Percentiles rank a stretch among this genome's conserved stretches.
These are phyloP conservation scores for Powellomyces hirtus DNA, from an alignment of 192 early-diverging fungal genomes.

Conservation along the genomic window DNA sequence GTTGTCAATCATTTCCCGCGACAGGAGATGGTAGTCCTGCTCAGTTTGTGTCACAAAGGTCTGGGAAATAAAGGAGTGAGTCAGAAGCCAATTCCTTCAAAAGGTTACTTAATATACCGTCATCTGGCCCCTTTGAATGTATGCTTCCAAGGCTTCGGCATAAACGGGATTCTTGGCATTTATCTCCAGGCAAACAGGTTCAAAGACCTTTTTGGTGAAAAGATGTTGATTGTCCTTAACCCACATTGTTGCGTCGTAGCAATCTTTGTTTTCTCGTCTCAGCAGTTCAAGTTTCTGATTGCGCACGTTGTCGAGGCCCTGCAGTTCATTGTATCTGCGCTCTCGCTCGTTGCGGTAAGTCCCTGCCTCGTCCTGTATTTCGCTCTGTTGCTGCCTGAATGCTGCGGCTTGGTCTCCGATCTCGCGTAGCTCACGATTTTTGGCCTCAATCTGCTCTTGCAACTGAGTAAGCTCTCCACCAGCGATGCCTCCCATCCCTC, in stretches of 20 bases:
- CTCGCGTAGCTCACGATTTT: conserved; percentile 18
- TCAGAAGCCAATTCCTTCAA: background rate
- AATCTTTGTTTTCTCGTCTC: conserved; percentile 43
- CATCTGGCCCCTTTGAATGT: conserved; percentile 38
- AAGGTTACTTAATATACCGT: conserved; percentile 36
- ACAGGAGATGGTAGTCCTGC: conserved; percentile 74
- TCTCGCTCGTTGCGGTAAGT: background rate
- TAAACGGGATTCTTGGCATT: conserved; percentile 63
- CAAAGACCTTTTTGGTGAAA: conserved; percentile 72
- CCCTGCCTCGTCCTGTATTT: conserved; percentile 19
- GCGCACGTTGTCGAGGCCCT: conserved; percentile 37
- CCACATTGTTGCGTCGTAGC: conserved; percentile 67
- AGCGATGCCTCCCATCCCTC: conserved; percentile 13
- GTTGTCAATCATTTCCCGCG: conserved; percentile 61
- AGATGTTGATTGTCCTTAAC: conserved; percentile 56
- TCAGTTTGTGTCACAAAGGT: conserved; percentile 76
- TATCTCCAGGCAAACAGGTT: conserved; percentile 70
- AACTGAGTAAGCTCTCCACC: conserved; percentile 25
- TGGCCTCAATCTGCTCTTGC: conserved; percentile 31
- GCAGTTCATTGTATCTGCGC: conserved; percentile 33
- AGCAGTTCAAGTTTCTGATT: conserved; percentile 60
- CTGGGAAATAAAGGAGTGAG: conserved; percentile 27
- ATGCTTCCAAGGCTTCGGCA: conserved; percentile 66
- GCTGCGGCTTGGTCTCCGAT: background rate
- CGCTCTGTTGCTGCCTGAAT: conserved; percentile 24